Base-by-base conservation (phyloP, 164 flowering plant species). In the Cinnamomum micranthum region DNA sequence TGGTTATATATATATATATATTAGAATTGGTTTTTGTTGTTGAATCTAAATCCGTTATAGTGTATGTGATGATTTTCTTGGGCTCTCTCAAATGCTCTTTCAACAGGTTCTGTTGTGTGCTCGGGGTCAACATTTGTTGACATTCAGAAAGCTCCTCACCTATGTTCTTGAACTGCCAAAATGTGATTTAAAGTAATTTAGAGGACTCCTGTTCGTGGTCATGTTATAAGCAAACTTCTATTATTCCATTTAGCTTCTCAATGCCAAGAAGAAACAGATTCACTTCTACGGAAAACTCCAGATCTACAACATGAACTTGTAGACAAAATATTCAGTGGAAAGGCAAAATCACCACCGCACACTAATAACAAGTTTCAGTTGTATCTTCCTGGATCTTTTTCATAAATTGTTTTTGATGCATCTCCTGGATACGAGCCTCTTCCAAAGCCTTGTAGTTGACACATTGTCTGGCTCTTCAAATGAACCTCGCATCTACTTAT, bases 351-450 rank as follows among this genome's bases (percentile, higher is more conserved):
- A 24, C 1, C 25, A 24, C 25, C 25, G 25, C 25, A 24, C 25
- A 24, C 25, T 24, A 24, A 24, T 24, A 24, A 24, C 25, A 24
- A 24, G 0, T 24, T 24, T 24, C 25, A 24, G 25, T 24, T 24
- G 25, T 24, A 24, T 24, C 25, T 24, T 24, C 25, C 25, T 24
- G 25, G 25, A 24, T 24, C 25, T 24, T 0, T 24, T 24, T 24
- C 25, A 24, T 24, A 24, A 0, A 24, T 24, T 24, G 25, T 24
- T 24, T 24, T 24, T 24, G 25, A 24, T 24, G 25, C 25, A 25
- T 25, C 27, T 80, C 99, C 98, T n/a, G 97, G 98, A 24, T 95
- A 95, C 82, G 25, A 2, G 77, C 92, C 98, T 82, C 97, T 95
- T 33, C 99, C 99, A 71, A 91, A 90, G 79, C 97, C 99, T 65